Evolutionary conservation across 1,139 yeast genomes (phyloP).

Genomic region (Eremothecium gossypii): DNA sequence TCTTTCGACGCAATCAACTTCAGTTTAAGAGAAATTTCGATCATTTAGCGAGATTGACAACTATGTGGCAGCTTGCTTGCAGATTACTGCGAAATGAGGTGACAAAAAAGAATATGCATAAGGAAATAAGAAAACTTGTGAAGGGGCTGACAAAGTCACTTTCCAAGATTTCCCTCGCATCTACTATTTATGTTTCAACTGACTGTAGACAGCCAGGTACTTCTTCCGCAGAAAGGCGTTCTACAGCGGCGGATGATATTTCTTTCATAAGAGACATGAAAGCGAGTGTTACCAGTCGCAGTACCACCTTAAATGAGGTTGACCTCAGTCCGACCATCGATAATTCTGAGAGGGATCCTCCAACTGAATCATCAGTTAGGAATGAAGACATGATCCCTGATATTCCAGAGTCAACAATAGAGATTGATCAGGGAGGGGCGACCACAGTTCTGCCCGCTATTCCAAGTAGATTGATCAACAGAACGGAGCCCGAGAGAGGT

Average conservation of each 20-base stretch:
- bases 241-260: not conserved
- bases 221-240: not conserved
- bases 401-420: not conserved
- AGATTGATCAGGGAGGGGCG: not conserved
- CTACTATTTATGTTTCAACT: constrained; percentile 42
- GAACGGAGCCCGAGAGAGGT: not conserved
- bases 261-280: not conserved
- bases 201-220: constrained; percentile 7
- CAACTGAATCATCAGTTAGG: not conserved
- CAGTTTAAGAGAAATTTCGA: constrained; percentile 46
- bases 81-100: constrained; percentile 46
- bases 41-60: constrained; percentile 40
- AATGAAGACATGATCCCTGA: constrained; percentile 2
- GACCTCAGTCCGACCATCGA: constrained; percentile 3
- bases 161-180: constrained; percentile 53
- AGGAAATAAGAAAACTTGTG: constrained; percentile 39
- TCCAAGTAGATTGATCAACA: not conserved
- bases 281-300: constrained; percentile 7
- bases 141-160: constrained; percentile 44
- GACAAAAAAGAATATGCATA: constrained; percentile 37
- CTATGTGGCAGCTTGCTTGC: constrained; percentile 42
- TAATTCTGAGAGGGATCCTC: not conserved
- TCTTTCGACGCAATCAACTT: constrained; percentile 41
- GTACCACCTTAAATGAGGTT: constrained; percentile 6
- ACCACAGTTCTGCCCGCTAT: not conserved